Conservation (phyloP, 768 basidiomycete genomes). For the Russula griseocarnosa region DNA sequence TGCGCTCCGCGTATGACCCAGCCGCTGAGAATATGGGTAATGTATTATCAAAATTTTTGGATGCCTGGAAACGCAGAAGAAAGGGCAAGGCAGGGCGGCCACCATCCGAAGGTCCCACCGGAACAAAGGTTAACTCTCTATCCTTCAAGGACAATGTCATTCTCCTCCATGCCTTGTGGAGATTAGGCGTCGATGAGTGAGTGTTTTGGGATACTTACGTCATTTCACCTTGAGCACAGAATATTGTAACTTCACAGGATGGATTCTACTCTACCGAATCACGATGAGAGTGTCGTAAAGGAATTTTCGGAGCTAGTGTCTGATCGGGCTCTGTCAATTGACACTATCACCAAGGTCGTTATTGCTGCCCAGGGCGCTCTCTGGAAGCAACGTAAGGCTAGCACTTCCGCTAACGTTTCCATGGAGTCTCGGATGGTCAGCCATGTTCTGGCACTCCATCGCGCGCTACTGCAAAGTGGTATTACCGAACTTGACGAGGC, state of each 20-base stretch:
- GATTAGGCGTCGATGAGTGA: slow-evolving; percentile 52
- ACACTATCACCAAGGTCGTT: slow-evolving; percentile 70
- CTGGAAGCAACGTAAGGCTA: slow-evolving; percentile 80
- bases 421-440: slow-evolving; percentile 63
- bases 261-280: slow-evolving; percentile 45
- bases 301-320: slow-evolving; percentile 61
- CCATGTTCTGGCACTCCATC: slow-evolving; percentile 64
- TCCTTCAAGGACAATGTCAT: slow-evolving; percentile 71
- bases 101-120: slow-evolving; percentile 40
- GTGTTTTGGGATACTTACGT: slow-evolving; percentile 31
- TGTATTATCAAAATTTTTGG: slow-evolving; percentile 62
- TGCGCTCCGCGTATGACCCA: slow-evolving; percentile 79
- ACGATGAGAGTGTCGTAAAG: slow-evolving; percentile 46
- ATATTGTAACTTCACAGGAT: slow-evolving; percentile 38
- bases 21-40: slow-evolving; percentile 81
- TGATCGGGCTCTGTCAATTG: slow-evolving; percentile 66
- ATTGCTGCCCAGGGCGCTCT: slow-evolving; percentile 75
- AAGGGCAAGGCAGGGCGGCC: slow-evolving; percentile 36
- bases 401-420: slow-evolving; percentile 39
- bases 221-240: slow-evolving; percentile 26
- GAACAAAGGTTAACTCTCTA: slow-evolving; percentile 48
- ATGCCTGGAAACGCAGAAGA: slow-evolving; percentile 49
- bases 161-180: slow-evolving; percentile 74
- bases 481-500: slow-evolving; percentile 55
- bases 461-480: slow-evolving; percentile 62